Base-by-base conservation (phyloP, 108 stramenopile genomes). In the Schizochytrium sp. region DNA sequence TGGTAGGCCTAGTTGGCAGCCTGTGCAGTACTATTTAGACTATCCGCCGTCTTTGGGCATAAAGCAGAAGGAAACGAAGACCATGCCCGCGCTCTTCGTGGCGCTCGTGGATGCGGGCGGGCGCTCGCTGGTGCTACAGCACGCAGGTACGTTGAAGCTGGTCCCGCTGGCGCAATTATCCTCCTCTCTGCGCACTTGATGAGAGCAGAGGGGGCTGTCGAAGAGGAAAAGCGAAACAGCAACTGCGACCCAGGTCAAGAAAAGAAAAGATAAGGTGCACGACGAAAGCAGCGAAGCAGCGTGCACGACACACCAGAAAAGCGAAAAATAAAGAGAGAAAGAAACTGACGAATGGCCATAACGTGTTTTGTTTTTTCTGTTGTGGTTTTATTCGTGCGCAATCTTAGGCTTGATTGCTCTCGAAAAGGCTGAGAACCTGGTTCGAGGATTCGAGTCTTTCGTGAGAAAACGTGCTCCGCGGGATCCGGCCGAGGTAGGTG, bases 21-120 rank as follows among this genome's bases (percentile, higher is more conserved):
- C 58, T n/a, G 58, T 23, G n/a, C 0, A 59, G 21, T n/a, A 59
- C 18, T 19, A 59, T 21, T n/a, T 59, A 18, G 72, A 1, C 21
- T 41, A n/a, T 25, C 19, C 1, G 72, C 18, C 1, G 72, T 18
- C 18, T 29, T 2, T 18, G 72, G 23, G 28, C 34, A 23, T n/a
- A n/a, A 41, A 18, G 72, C 29, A 72, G 29, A 18, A 72, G 28
- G 29, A 29, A 41, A 41, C 18, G 72, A 41, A 34, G 34, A 10
- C 34, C 76, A 83, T 47, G 76, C 76, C 63, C 41, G 63, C 63
- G 63, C 63, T 69, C 63, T 69, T 69, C 28, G 76, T 83, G 45
- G 76, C 76, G 45, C 76, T 83, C 48, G 48, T 83, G 76, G 51
- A 53, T 34, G 45, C 48, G 23, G 51, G 23, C 19, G 76, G 76